Evolutionary conservation across 495 filamentous ascomycete genomes (phyloP).

Genomic region (Letharia columbiana): DNA sequence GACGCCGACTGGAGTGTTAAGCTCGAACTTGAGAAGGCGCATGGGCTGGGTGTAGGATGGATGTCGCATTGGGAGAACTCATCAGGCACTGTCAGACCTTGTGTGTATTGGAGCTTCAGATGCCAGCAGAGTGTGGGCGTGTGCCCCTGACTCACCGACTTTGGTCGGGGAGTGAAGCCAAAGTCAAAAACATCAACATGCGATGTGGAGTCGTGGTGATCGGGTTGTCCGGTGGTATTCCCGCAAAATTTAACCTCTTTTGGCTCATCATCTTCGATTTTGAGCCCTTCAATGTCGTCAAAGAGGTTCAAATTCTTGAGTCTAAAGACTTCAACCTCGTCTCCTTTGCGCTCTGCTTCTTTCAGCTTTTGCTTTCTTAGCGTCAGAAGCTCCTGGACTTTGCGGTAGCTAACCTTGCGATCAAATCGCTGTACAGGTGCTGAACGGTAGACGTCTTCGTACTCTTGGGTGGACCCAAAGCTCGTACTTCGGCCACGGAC

Average conservation of each 20-base stretch:
- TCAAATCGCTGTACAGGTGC: not conserved
- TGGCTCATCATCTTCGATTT: not conserved
- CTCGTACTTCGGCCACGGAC: not conserved
- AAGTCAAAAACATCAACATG: not conserved
- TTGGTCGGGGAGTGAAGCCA: not conserved
- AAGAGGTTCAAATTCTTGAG: slow-evolving; percentile 4
- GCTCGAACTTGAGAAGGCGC: not conserved
- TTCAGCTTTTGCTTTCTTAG: slow-evolving; percentile 3
- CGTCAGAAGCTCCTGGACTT: not conserved
- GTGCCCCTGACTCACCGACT: not conserved
- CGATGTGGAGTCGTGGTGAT: not conserved
- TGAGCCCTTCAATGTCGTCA: slow-evolving; percentile 1
- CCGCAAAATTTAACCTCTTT: not conserved
- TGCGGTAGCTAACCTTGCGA: not conserved
- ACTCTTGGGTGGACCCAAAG: slow-evolving; percentile 7
- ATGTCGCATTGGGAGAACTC: not conserved
- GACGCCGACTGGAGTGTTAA: not conserved
- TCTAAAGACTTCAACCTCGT: not conserved
- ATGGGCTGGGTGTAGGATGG: not conserved
- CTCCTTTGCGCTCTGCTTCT: slow-evolving; percentile 3
- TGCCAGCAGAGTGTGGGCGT: not conserved
- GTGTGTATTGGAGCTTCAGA: slow-evolving; percentile 3
- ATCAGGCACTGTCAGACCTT: not conserved
- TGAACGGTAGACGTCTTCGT: not conserved
- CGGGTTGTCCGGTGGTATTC: too few relatives aligned